Evolutionary conservation across 495 filamentous ascomycete species (phyloP).

Genomic region (Penicillium nucicola): DNA sequence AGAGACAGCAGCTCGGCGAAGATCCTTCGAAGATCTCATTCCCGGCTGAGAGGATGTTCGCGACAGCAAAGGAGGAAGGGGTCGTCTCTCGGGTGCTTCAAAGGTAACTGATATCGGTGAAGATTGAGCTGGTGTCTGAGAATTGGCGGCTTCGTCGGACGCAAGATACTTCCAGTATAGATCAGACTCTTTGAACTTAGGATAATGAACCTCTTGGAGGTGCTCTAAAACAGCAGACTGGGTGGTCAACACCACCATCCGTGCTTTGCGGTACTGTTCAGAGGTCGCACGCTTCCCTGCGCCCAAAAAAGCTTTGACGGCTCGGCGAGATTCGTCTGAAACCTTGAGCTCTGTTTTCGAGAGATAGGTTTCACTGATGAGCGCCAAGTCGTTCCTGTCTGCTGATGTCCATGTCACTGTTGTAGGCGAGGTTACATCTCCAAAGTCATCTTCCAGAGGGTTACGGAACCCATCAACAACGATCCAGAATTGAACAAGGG

Average conservation of each 20-base stretch:
- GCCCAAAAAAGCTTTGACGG: constrained; percentile 73
- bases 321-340: constrained; percentile 59
- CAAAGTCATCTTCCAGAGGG: constrained; percentile 84
- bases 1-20: constrained; percentile 57
- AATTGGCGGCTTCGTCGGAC: constrained; percentile 72
- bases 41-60: constrained; percentile 42
- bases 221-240: constrained; percentile 81
- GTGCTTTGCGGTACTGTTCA: constrained; percentile 77
- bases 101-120: constrained; percentile 23
- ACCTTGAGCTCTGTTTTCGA: constrained; percentile 78
- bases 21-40: constrained; percentile 36
- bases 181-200: constrained; percentile 86
- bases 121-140: constrained; percentile 20
- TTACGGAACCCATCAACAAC: constrained; percentile 97
- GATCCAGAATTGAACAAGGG: constrained; percentile 96
- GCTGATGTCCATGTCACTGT: constrained; percentile 76
- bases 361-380: constrained; percentile 88
- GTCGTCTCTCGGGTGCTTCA: constrained; percentile 34
- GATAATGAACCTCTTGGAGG: constrained; percentile 75
- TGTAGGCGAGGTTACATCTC: constrained; percentile 61
- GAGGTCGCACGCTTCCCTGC: constrained; percentile 71
- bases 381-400: constrained; percentile 80
- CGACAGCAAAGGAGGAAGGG: constrained; percentile 39
- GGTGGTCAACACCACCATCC: constrained; percentile 74
- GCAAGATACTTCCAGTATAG: constrained; percentile 94